These are phyloP conservation scores for Metarhizium robertsii DNA, from an alignment of 2,329 filamentous ascomycete species.

Conservation along the genomic window DNA sequence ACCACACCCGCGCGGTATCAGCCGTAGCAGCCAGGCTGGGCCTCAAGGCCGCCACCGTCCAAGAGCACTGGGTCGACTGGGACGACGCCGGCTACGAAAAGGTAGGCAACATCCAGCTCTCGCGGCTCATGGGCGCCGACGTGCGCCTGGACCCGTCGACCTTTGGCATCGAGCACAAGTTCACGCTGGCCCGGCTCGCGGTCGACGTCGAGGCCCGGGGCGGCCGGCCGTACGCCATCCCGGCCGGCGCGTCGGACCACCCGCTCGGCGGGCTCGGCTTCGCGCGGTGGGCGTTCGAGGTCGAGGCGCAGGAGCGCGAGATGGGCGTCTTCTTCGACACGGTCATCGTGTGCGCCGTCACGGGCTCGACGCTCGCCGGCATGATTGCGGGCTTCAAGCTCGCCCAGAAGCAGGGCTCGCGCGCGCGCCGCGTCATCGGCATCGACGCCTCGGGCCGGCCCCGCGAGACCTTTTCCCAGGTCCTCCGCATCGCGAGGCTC, in stretches of 20 bases:
- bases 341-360: conserved; percentile 60
- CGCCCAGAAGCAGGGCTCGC: conserved; percentile 35
- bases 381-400: conserved; percentile 67
- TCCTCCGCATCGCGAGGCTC: conserved; percentile 54
- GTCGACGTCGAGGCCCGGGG: conserved; percentile 42
- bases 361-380: conserved; percentile 60
- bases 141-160: conserved; percentile 47
- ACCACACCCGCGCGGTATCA: conserved; percentile 60
- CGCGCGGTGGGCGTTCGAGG: conserved; percentile 62
- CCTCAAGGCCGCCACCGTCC: conserved; percentile 41
- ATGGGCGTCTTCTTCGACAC: conserved; percentile 58
- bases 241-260: conserved; percentile 62
- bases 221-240: conserved; percentile 61
- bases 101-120: conserved; percentile 65
- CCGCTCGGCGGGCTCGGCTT: conserved; percentile 62
- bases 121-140: conserved; percentile 57
- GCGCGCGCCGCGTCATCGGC: conserved; percentile 49
- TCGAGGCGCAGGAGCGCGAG: conserved; percentile 51
- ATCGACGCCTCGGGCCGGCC: conserved; percentile 44
- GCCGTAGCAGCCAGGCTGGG: conserved; percentile 51
- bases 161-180: conserved; percentile 63
- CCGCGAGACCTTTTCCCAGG: conserved; percentile 51
- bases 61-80: conserved; percentile 62
- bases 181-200: conserved; percentile 43
- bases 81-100: conserved; percentile 48